phyloP scores from a whole-genome alignment of 768 basidiomycete genomes.

The Suillus alpinus region DNA sequence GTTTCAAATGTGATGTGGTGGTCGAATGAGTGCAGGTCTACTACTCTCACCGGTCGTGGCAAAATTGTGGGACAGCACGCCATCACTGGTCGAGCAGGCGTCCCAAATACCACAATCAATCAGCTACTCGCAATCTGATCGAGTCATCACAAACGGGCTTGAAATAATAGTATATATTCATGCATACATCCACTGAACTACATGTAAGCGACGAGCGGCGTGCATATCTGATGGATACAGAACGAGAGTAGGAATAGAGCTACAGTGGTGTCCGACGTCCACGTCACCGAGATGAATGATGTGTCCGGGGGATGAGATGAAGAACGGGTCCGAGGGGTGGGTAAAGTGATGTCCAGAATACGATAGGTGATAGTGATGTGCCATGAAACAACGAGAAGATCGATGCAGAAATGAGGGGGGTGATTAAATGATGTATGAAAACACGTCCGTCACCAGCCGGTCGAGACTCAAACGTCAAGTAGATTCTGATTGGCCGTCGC shows the following conservation, averaged over 20 bases:
- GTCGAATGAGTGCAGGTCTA: not conserved
- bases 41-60: not conserved
- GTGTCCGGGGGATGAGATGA: slow-evolving; percentile 1
- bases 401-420: slow-evolving; percentile 16
- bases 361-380: slow-evolving; percentile 27
- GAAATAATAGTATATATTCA: not conserved
- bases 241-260: slow-evolving; percentile 31
- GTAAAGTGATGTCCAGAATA: slow-evolving; percentile 21
- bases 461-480: slow-evolving; percentile 24
- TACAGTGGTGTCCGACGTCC: slow-evolving; percentile 25
- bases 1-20: not conserved
- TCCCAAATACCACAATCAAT: not conserved
- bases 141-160: not conserved
- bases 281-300: slow-evolving; percentile 15
- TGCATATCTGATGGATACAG: slow-evolving; percentile 15
- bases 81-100: not conserved
- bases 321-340: slow-evolving; percentile 1
- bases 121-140: not conserved
- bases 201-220: not conserved
- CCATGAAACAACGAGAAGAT: slow-evolving; percentile 16
- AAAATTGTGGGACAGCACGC: not conserved
- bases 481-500: slow-evolving; percentile 22
- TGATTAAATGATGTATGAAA: slow-evolving; percentile 19
- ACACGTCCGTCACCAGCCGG: slow-evolving; percentile 20
- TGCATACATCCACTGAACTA: not conserved